A percentile compares a stretch with the other conserved stretches of the same genome.
These are phyloP conservation scores for Chrysosporium queenslandicum DNA, from an alignment of 2,329 filamentous ascomycete genomes.

Conservation along the genomic window DNA sequence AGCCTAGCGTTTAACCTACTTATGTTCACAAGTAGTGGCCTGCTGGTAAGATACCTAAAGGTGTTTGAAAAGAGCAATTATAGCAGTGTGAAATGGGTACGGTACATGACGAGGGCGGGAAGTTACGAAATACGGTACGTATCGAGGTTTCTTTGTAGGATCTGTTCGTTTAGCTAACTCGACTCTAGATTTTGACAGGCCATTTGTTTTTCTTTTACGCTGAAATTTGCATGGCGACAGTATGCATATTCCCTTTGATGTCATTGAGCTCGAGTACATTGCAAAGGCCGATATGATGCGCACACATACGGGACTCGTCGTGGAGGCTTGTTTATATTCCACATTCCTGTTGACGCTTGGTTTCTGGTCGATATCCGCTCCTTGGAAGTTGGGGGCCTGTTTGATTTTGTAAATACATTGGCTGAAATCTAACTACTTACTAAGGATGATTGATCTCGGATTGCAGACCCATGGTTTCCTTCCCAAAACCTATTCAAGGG, in stretches of 20 bases:
- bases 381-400: not conserved
- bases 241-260: not conserved
- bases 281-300: not conserved
- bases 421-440: not conserved
- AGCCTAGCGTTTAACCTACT: constrained; percentile 86
- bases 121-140: constrained; percentile 87
- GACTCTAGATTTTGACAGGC: not conserved
- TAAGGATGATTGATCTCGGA: not conserved
- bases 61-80: constrained; percentile 99
- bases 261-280: not conserved
- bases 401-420: not conserved
- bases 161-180: not conserved
- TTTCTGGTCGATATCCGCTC: not conserved
- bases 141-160: not conserved
- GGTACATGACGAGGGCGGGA: constrained; percentile 96
- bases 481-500: no score
- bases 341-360: no score
- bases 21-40: constrained; percentile 94
- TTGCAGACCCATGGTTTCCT: no score
- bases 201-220: not conserved
- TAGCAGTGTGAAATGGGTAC: constrained; percentile 96
- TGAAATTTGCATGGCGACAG: not conserved
- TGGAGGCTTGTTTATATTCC: no score
- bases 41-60: constrained; percentile 89
- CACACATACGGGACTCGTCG: not conserved